Conservation (phyloP, 2,329 filamentous ascomycete genomes). For the Fusarium fujikuroi region DNA sequence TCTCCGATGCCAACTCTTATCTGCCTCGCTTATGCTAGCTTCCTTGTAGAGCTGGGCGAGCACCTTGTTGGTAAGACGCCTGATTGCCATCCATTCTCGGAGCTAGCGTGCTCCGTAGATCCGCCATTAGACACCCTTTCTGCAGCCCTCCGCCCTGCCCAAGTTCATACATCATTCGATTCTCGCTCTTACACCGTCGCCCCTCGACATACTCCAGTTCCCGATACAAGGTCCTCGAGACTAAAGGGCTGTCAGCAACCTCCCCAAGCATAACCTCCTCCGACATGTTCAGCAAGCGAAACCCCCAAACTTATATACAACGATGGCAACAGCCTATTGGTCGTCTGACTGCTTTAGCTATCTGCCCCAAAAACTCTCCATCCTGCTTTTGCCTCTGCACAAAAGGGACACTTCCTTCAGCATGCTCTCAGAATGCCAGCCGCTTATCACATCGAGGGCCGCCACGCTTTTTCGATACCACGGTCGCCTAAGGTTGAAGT, state of each 20-base stretch:
- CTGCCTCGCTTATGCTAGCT: too few species aligned
- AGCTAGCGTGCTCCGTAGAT: neutral
- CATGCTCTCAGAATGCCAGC: neutral
- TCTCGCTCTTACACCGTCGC: too few species aligned
- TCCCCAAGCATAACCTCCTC: neutral
- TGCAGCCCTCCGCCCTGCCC: rapidly evolving
- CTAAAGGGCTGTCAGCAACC: neutral
- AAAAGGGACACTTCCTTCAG: neutral
- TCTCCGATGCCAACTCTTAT: too few species aligned
- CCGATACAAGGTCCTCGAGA: neutral
- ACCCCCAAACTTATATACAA: neutral
- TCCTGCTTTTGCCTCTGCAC: too few species aligned
- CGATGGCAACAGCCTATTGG: conserved; percentile 34
- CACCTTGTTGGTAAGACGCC: rapidly evolving
- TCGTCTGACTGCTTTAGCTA: conserved; percentile 17
- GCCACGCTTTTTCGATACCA: conserved; percentile 2
- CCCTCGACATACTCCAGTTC: too few species aligned
- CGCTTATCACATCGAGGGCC: conserved; percentile 15
- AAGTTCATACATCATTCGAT: too few species aligned
- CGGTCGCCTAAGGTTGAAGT: rapidly evolving
- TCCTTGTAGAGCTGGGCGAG: too few species aligned
- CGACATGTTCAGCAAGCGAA: neutral
- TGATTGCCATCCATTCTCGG: rapidly evolving
- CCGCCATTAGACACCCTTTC: rapidly evolving
- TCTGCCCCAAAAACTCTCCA: too few species aligned